A percentile compares a stretch with the other conserved stretches of the same genome.
Evolutionary conservation across 306 rosid genomes (phyloP).

Genomic region (Medicago arabica): DNA sequence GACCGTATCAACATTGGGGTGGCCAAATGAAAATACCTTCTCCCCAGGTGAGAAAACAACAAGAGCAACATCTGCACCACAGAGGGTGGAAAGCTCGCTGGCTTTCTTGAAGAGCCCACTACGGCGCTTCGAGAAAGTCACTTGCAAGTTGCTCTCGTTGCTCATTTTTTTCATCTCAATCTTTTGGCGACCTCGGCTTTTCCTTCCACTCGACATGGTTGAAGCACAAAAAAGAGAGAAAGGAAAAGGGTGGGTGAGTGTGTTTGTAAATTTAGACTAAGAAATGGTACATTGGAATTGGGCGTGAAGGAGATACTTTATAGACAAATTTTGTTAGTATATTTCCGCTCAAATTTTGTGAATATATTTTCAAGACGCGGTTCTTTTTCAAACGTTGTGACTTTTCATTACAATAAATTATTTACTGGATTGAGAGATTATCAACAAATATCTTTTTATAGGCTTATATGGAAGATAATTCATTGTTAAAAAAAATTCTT

Average conservation of each 20-base stretch:
- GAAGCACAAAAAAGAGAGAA: not conserved
- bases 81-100: slow-evolving; percentile 48
- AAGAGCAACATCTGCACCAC: slow-evolving; percentile 42
- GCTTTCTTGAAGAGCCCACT: slow-evolving; percentile 56
- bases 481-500: not conserved
- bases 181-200: slow-evolving; percentile 43
- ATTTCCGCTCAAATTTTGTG: not conserved
- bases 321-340: not conserved
- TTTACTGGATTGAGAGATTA: slow-evolving; percentile 1
- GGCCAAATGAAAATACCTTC: slow-evolving; percentile 54
- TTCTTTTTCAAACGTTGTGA: not conserved
- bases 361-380: not conserved
- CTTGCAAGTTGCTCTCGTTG: slow-evolving; percentile 48
- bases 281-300: not conserved
- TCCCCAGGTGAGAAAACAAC: slow-evolving; percentile 44
- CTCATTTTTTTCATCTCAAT: slow-evolving; percentile 51
- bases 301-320: not conserved
- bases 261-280: not conserved
- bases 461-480: slow-evolving; percentile 16
- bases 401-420: slow-evolving; percentile 1
- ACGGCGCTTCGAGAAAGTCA: slow-evolving; percentile 52
- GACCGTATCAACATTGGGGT: slow-evolving; percentile 34
- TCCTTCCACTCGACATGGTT: slow-evolving; percentile 21
- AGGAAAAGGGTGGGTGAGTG: too few relatives aligned
- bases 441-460: not conserved